Base-by-base conservation (phyloP, 305 asterid genomes). In the Euphrasia arctica region DNA sequence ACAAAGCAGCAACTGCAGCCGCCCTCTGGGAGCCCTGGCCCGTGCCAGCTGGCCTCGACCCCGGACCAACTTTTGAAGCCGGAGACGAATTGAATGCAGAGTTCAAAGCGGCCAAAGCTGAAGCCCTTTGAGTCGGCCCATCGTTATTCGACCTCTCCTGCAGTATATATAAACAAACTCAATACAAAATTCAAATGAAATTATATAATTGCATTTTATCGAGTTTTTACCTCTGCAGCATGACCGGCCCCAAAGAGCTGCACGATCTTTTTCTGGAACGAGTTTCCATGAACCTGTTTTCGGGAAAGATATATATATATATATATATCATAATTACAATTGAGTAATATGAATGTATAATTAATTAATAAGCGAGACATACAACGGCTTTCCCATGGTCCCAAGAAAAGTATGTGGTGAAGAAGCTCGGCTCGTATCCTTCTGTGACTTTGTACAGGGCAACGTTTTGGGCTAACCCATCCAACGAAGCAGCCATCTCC, bases 1-100 rank as follows among this genome's bases (percentile, higher is more conserved):
- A 87, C 63, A 87, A 77, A 62, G 95, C 95, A 70, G 95, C 90
- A 61, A 87, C 83, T 0, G 95, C 95, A 64, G 95, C 95, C 47
- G 93, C 90, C 75, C 95, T 76, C 67, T 87, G 95, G 12, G 92
- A 81, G 4, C 90, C 83, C 69, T 73, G 84, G 31, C 79, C 67
- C 22, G 9, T 28, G 50, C 78, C 83, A 18, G 79, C 68, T 0
- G 78, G 60, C 70, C 80, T 71, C 34, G 82, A 68, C 31, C 82
- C 79, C 29, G 76, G 59, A 65, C 57, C 67, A 42, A 82, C 9
- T 80, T 72, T 85, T 12, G 85, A 72, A 72, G 84, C n/a, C 12
- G 92, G 67, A 32, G 85, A 57, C 9, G 90, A 75, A 57, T 50
- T 81, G 60, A 87, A 87, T 63, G 95, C 95, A 42, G 84, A 68